Percentiles rank a stretch among this genome's conserved stretches.
Evolutionary conservation across 345 rosid species (phyloP).

Genomic region (Eutrema japonicum): DNA sequence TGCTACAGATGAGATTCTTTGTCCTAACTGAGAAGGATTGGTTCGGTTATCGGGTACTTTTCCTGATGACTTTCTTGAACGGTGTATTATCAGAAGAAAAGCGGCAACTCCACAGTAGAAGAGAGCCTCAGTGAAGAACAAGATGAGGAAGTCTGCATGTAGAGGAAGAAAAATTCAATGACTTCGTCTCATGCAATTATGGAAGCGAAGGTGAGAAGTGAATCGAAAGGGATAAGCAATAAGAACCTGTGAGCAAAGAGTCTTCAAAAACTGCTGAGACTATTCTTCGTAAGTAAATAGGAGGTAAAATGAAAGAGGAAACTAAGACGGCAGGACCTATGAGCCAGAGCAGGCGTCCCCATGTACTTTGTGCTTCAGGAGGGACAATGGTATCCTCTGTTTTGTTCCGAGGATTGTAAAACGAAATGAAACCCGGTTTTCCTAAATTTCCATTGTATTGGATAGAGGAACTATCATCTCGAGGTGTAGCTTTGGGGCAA

Average conservation of each 20-base stretch:
- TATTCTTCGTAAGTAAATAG: slow-evolving; percentile 74
- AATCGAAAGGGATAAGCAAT: slow-evolving; percentile 10
- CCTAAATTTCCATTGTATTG: slow-evolving; percentile 59
- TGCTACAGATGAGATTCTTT: slow-evolving; percentile 83
- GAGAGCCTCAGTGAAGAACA: slow-evolving; percentile 98
- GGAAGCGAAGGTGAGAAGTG: slow-evolving; percentile 6
- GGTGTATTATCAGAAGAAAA: slow-evolving; percentile 75
- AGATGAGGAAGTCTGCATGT: slow-evolving; percentile 85
- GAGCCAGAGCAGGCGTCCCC: slow-evolving; percentile 72
- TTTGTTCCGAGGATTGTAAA: slow-evolving; percentile 62
- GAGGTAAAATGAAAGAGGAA: slow-evolving; percentile 86
- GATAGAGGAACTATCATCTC: slow-evolving; percentile 45
- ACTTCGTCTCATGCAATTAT: not conserved
- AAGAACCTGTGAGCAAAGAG: slow-evolving; percentile 84
- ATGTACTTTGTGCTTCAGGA: slow-evolving; percentile 47
- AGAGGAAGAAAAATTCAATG: slow-evolving; percentile 7
- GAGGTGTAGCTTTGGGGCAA: slow-evolving; percentile 49
- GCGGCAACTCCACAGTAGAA: slow-evolving; percentile 88
- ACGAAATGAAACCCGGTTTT: slow-evolving; percentile 80
- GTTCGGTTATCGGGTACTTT: slow-evolving; percentile 35
- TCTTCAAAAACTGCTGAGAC: slow-evolving; percentile 90
- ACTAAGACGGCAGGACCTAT: slow-evolving; percentile 90
- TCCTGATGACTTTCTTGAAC: slow-evolving; percentile 55
- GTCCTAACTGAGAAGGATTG: slow-evolving; percentile 59
- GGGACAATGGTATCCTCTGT: slow-evolving; percentile 45